These are phyloP conservation scores for Penicillium sp. DNA, from an alignment of 2,329 filamentous ascomycete genomes.

Conservation along the genomic window DNA sequence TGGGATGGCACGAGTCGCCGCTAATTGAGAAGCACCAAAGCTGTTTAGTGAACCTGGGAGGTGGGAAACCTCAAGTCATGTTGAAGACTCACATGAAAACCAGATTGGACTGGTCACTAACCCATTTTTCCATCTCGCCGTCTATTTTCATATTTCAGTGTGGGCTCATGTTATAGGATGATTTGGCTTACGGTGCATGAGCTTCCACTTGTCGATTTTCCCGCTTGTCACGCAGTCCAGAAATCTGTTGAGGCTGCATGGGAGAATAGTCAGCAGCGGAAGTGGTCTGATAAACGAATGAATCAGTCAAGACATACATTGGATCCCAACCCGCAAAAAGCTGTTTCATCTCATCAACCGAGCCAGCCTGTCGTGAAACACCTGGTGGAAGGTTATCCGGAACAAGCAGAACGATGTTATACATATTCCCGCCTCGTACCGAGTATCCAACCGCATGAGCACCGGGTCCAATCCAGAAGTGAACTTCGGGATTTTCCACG, in stretches of 20 bases:
- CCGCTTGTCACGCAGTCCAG: constrained; percentile 45
- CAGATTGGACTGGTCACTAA: constrained; percentile 49
- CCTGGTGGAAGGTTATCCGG: constrained; percentile 57
- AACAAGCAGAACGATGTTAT: constrained; percentile 60
- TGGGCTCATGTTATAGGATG: not conserved
- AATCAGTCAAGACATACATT: constrained; percentile 20
- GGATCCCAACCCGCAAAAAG: constrained; percentile 62
- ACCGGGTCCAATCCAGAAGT: constrained; percentile 60
- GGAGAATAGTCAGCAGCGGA: not conserved
- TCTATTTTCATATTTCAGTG: constrained; percentile 21
- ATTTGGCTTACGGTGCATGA: constrained; percentile 44
- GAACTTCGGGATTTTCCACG: constrained; percentile 48
- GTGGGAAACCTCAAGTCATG: too few relatives aligned
- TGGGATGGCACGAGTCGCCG: constrained; percentile 59
- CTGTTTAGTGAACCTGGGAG: not conserved
- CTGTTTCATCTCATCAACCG: constrained; percentile 54
- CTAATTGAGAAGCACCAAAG: constrained; percentile 8
- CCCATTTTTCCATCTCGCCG: constrained; percentile 50
- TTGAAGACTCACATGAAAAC: constrained; percentile 32
- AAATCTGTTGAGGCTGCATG: constrained; percentile 33
- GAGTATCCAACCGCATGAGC: constrained; percentile 58
- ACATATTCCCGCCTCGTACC: constrained; percentile 53
- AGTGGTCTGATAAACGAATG: too few relatives aligned
- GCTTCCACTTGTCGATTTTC: constrained; percentile 62
- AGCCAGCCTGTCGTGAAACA: constrained; percentile 49